A percentile compares a stretch with the other conserved stretches of the same genome.
phyloP scores from a whole-genome alignment of 352 stramenopile species.

The Phytophthora europaea region DNA sequence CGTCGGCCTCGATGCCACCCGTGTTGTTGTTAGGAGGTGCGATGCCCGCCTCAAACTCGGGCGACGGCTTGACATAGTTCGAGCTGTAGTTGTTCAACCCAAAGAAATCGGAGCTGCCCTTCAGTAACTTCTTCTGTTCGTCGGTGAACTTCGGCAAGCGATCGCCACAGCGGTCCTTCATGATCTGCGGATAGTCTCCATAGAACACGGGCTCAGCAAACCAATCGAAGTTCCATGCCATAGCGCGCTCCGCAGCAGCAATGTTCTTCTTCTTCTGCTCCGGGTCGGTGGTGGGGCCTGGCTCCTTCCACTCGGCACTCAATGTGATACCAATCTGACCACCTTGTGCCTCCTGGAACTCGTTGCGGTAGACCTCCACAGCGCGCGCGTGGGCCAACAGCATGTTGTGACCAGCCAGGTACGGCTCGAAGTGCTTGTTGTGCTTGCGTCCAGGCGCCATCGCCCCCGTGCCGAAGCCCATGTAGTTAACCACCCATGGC shows the following conservation, averaged over 20 bases:
- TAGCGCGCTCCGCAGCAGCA: slow-evolving; percentile 75
- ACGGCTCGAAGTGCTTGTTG: slow-evolving; percentile 74
- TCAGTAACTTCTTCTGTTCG: slow-evolving; percentile 80
- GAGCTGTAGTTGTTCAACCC: slow-evolving; percentile 95
- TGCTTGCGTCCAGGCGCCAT: slow-evolving; percentile 76
- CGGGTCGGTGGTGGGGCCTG: slow-evolving; percentile 51
- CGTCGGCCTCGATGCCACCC: slow-evolving; percentile 46
- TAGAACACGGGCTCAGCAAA: slow-evolving; percentile 92
- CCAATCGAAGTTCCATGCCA: slow-evolving; percentile 92
- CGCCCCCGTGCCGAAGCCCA: slow-evolving; percentile 86
- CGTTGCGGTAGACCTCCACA: slow-evolving; percentile 84
- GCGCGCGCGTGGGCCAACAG: slow-evolving; percentile 88
- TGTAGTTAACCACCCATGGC: slow-evolving; percentile 82
- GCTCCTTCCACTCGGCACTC: slow-evolving; percentile 91
- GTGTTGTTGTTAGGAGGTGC: slow-evolving; percentile 38
- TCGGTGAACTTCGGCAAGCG: slow-evolving; percentile 91
- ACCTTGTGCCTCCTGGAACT: slow-evolving; percentile 72
- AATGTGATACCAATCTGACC: slow-evolving; percentile 92
- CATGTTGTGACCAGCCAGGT: slow-evolving; percentile 87
- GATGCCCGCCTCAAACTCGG: slow-evolving; percentile 39
- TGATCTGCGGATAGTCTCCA: slow-evolving; percentile 94
- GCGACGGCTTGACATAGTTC: slow-evolving; percentile 44
- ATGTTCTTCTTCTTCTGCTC: slow-evolving; percentile 61
- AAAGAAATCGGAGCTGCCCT: slow-evolving; percentile 93
- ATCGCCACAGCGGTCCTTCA: slow-evolving; percentile 83